These are phyloP conservation scores for Pyrus hybrid DNA, from an alignment of 331 rosid species.

Conservation along the genomic window DNA sequence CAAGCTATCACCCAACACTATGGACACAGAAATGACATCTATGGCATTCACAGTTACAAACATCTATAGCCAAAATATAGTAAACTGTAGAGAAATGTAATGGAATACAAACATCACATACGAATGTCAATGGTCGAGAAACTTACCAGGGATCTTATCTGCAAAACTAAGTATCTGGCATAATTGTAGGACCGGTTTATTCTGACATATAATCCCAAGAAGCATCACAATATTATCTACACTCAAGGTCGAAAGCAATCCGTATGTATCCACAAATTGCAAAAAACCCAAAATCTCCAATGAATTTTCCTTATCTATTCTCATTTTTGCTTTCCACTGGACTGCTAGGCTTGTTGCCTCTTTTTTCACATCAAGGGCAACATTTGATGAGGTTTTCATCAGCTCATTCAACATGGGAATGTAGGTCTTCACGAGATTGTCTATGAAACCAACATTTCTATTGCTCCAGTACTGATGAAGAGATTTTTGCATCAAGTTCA, in stretches of 20 bases:
- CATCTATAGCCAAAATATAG: not conserved
- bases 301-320: constrained; percentile 19
- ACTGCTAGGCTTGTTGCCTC: constrained; percentile 38
- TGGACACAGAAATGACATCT: not conserved
- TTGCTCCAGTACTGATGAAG: constrained; percentile 15
- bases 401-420: constrained; percentile 31
- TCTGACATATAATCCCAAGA: constrained; percentile 31
- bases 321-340: constrained; percentile 31
- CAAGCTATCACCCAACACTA: not conserved
- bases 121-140: constrained; percentile 6
- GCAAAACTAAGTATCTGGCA: constrained; percentile 31
- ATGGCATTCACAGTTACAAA: not conserved
- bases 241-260: constrained; percentile 28
- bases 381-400: constrained; percentile 22
- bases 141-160: constrained; percentile 39
- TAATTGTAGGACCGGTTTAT: constrained; percentile 37
- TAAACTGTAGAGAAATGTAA: not conserved
- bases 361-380: constrained; percentile 24
- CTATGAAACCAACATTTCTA: constrained; percentile 13
- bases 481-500: constrained; percentile 27
- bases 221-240: constrained; percentile 34
- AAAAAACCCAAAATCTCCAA: constrained; percentile 44
- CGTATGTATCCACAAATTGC: constrained; percentile 37
- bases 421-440: constrained; percentile 10
- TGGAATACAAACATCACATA: not conserved